Evolutionary conservation across 2,329 filamentous ascomycete genomes (phyloP), one percentile per base, ranked within the genome.

Genomic region (Colletotrichum karsti): DNA sequence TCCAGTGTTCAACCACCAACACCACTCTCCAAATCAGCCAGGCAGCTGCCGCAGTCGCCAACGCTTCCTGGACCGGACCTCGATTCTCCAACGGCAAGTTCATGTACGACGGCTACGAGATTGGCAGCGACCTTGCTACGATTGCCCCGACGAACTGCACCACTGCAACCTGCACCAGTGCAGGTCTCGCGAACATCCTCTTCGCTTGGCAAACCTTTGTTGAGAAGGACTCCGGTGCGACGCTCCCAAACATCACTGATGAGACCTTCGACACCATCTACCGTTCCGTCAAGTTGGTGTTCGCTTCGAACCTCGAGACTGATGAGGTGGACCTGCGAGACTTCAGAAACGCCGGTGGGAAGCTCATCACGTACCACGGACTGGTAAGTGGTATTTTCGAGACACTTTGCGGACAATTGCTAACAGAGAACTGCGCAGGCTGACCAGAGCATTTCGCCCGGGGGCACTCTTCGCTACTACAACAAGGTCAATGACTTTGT

Each of bases 331-430:
- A 64, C 18, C 73, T 85, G 6, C 72, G 79, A 0, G 68, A 70
- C 1, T 83, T 82, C 73, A 76, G 75, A 13, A 71, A 77, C 18
- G 73, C 77, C 2, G 83, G 83, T 4, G 78, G 80, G 13, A 84
- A 83, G 73, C 76, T 85, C 18, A 35, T 63, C 7, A 46, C 37
- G 1, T 63, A 55, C 73, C 84, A 86, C 64, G 84, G 84, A 2
- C 30, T 65, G 5, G 63, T 61, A 10, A 46, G 28, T 46, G 8
- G 20, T 7, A 18, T 46, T 22, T 3, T 4, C n/a, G 0, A 18
- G 3, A 3, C 6, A 8, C 3, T 26, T 15, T 1, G n/a, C n/a
- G n/a, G n/a, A 2, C 7, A 1, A 8, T 15, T 6, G n/a, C 18
- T 42, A 78, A 83, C 69, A 67, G 63, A 2, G n/a, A n/a, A n/a